Evolutionary conservation across 495 filamentous ascomycete species (phyloP).

Genomic region (Parmelia sp.): DNA sequence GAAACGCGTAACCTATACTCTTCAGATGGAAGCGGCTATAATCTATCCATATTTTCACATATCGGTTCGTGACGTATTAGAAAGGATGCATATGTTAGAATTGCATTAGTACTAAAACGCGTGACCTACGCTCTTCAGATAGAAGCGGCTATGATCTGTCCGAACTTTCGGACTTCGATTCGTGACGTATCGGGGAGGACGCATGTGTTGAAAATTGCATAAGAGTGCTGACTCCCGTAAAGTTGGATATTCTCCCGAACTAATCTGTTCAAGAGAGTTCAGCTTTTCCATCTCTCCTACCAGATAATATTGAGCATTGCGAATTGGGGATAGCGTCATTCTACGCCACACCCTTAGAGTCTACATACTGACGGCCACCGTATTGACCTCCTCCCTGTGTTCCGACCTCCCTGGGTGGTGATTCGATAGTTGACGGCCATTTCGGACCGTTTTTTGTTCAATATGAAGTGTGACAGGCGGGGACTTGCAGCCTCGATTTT

Average conservation of each 20-base stretch:
- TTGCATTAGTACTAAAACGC: too few species aligned
- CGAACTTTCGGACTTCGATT: too few species aligned
- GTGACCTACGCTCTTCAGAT: neutral
- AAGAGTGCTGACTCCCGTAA: neutral
- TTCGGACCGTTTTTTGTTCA: too few species aligned
- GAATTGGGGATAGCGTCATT: neutral
- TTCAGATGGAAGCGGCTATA: neutral
- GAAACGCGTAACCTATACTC: neutral
- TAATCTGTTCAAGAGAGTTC: neutral
- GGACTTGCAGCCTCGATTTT: neutral
- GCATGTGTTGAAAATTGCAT: neutral
- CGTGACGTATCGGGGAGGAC: too few species aligned
- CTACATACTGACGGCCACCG: too few species aligned
- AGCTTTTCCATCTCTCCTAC: too few species aligned
- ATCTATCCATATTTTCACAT: too few species aligned
- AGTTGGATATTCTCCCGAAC: neutral
- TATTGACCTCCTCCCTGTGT: neutral
- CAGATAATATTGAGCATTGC: neutral
- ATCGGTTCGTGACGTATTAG: too few species aligned
- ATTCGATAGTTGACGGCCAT: neutral
- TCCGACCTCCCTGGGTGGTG: neutral
- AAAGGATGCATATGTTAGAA: too few species aligned
- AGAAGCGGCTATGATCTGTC: neutral
- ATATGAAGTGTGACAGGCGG: neutral
- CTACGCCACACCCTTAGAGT: too few species aligned